Evolutionary conservation across 2,329 filamentous ascomycete species (phyloP).

Genomic region (Ophiosphaerella narmari): DNA sequence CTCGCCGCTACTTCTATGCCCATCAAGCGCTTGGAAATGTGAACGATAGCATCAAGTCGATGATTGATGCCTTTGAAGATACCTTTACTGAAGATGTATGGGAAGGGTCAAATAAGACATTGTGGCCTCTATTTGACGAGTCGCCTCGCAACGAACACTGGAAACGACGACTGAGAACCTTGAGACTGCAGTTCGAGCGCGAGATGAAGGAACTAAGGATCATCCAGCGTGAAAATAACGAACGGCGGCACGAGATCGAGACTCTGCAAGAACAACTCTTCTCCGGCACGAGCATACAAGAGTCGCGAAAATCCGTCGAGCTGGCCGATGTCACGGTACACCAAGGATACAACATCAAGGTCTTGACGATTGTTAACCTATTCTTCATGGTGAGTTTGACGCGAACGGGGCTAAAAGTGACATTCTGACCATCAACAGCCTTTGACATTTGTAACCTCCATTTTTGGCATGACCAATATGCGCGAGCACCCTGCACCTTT

Average conservation of each 20-base stretch:
- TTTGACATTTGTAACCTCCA: conserved; percentile 64
- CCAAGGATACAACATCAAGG: conserved; percentile 66
- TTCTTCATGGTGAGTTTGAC: conserved; percentile 54
- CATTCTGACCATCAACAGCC: conserved; percentile 38
- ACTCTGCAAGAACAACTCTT: conserved; percentile 66
- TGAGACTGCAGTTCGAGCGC: conserved; percentile 57
- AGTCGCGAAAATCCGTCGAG: conserved; percentile 64
- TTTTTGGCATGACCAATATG: conserved; percentile 60
- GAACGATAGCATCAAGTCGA: conserved; percentile 63
- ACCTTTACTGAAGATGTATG: conserved; percentile 65
- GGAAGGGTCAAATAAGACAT: conserved; percentile 58
- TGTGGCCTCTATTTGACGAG: conserved; percentile 61
- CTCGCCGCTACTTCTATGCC: conserved; percentile 66
- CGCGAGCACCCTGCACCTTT: conserved; percentile 40
- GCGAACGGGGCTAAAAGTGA: not conserved
- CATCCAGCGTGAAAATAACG: conserved; percentile 58
- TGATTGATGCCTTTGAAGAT: conserved; percentile 61
- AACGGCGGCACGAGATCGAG: conserved; percentile 60
- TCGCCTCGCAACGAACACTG: conserved; percentile 55
- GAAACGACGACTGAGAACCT: conserved; percentile 52
- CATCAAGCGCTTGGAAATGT: conserved; percentile 65
- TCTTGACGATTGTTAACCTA: conserved; percentile 63
- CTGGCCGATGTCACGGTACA: conserved; percentile 56
- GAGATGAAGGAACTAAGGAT: conserved; percentile 57
- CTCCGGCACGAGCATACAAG: conserved; percentile 65